Evolutionary conservation across 1,139 yeast species (phyloP), one percentile per base, ranked within the genome.

Genomic region (Blastobotrys arbuscula): DNA sequence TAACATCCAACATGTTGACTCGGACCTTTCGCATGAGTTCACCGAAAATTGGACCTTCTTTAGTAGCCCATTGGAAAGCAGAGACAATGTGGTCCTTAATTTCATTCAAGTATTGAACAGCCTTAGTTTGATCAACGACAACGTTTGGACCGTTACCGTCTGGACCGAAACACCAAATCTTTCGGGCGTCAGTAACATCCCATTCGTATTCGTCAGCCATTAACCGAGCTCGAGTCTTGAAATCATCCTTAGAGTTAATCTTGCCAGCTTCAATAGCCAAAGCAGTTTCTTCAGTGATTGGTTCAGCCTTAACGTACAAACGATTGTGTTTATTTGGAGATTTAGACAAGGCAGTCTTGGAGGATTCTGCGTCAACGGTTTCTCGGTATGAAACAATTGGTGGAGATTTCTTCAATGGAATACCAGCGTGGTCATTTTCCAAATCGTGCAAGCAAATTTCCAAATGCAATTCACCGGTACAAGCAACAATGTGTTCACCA

Each of bases 151-250:
- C 98, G 75, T 80, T 81, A 78, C 97, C 97, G 71, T 92, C 98
- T 74, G 98, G 98, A 81, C 98, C 98, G 89, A 92, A 92, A 86
- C 97, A 89, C 98, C 98, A 92, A 72, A 92, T 92, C 94, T 92
- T 92, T 85, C 98, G 89, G 77, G 97, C 98, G 71, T 92, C 98
- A 68, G 96, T 81, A 71, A 92, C 97, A 73, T 92, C 97, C 98
- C 98, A 92, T 66, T 92, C 97, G 84, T 76, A 94, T 74, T 92
- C 96, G 74, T 92, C 98, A 71, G 98, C 97, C 82, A 92, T 81
- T 73, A 88, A 70, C 84, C 98, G 90, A 66, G 98, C 98, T 83
- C 98, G 90, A 67, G 87, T 86, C 84, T 92, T 92, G 89, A 92
- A 82, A 81, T 92, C 98, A 69, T 90, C 98, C 78, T 94, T 86